Conservation (phyloP, 2,329 filamentous ascomycete genomes). For the Pseudogymnoascus sp. region DNA sequence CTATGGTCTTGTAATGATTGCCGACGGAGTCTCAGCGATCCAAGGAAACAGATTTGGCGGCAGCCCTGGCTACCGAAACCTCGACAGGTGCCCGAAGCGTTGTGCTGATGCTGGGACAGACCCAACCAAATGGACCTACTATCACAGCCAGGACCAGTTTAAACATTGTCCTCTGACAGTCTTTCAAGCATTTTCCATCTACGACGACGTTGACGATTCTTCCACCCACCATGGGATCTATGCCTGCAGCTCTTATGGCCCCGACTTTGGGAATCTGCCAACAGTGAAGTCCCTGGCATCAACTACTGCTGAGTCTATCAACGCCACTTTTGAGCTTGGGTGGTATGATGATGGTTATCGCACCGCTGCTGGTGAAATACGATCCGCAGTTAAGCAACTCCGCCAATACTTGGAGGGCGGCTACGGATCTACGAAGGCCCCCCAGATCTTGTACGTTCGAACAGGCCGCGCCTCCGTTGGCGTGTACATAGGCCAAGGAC, state of each 20-base stretch:
- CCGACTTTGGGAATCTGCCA: slow-evolving; percentile 16
- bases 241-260: slow-evolving; percentile 27
- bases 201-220: slow-evolving; percentile 29
- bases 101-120: background rate
- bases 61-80: background rate
- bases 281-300: background rate
- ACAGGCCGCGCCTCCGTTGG: slow-evolving; percentile 28
- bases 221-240: slow-evolving; percentile 26
- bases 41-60: background rate
- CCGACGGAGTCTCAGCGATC: background rate
- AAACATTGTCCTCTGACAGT: slow-evolving; percentile 26
- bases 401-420: slow-evolving; percentile 26
- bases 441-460: slow-evolving; percentile 28
- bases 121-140: background rate
- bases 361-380: slow-evolving; percentile 19
- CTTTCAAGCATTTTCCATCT: slow-evolving; percentile 31
- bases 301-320: slow-evolving; percentile 15
- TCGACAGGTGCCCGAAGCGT: background rate
- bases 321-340: slow-evolving; percentile 26
- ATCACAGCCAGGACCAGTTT: slow-evolving; percentile 22
- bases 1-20: background rate
- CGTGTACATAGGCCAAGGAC: slow-evolving; percentile 31
- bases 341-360: slow-evolving; percentile 23
- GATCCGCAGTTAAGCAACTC: slow-evolving; percentile 24
- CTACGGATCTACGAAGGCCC: slow-evolving; percentile 17